phyloP scores from a whole-genome alignment of 2,329 filamentous ascomycete genomes.

The Xylariaceae sp. region DNA sequence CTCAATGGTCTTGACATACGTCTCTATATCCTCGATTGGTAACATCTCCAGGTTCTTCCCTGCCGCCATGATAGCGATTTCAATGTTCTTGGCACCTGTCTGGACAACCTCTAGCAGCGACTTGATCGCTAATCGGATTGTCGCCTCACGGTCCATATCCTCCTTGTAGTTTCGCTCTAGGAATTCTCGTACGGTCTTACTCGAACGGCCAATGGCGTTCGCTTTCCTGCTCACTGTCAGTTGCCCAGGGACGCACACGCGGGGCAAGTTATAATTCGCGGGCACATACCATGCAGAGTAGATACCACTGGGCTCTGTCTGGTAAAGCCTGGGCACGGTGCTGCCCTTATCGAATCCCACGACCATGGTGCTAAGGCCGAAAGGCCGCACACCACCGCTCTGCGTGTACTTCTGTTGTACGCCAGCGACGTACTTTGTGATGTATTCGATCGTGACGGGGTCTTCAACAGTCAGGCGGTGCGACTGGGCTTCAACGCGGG shows the following conservation, averaged over 20 bases:
- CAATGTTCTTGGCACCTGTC: constrained; percentile 98
- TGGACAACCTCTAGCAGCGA: constrained; percentile 96
- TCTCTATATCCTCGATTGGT: constrained; percentile 91
- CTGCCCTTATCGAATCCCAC: constrained; percentile 97
- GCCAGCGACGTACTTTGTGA: constrained; percentile 96
- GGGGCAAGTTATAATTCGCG: constrained; percentile 8
- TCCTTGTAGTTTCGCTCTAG: constrained; percentile 98
- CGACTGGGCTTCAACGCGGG: constrained; percentile 92
- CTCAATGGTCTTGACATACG: constrained; percentile 97
- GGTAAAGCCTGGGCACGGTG: constrained; percentile 83
- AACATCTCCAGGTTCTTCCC: constrained; percentile 90
- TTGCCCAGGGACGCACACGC: background rate
- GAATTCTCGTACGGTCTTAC: constrained; percentile 98
- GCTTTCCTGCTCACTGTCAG: constrained; percentile 68
- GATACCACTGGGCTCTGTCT: constrained; percentile 98
- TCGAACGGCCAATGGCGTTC: constrained; percentile 95
- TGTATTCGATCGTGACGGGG: constrained; percentile 96
- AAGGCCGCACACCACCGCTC: constrained; percentile 96
- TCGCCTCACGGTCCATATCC: constrained; percentile 92
- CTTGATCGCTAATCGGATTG: constrained; percentile 96
- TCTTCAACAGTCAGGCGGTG: constrained; percentile 97
- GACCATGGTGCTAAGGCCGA: constrained; percentile 95
- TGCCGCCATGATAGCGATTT: constrained; percentile 96
- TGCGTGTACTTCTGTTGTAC: constrained; percentile 99
- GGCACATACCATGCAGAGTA: constrained; percentile 90